Conservation (phyloP, 805 yeast species). For the Candida orba region DNA sequence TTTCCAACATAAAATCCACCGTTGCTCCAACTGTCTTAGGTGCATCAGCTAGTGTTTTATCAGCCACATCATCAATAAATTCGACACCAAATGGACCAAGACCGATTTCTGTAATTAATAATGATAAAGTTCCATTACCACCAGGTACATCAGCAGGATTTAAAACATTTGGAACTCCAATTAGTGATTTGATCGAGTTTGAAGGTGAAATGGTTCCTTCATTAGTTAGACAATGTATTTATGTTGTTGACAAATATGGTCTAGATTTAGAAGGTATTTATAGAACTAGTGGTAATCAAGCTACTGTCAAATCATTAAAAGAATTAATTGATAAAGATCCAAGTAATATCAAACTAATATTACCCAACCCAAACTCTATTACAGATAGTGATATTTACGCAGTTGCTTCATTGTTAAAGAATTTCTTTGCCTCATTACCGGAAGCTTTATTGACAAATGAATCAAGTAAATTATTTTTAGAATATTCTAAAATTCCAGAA, state of each 20-base stretch:
- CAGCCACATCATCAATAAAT: constrained; percentile 4
- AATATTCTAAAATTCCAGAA: constrained; percentile 63
- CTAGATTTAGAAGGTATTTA: constrained; percentile 84
- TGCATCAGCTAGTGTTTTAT: constrained; percentile 5
- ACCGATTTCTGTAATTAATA: constrained; percentile 24
- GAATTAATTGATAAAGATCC: constrained; percentile 73
- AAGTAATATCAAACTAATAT: constrained; percentile 47
- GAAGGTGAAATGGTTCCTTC: constrained; percentile 92
- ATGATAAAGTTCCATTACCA: constrained; percentile 22
- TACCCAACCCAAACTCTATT: constrained; percentile 47
- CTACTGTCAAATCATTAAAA: constrained; percentile 65
- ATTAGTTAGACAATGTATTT: constrained; percentile 82
- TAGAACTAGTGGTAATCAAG: constrained; percentile 72
- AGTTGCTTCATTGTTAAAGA: constrained; percentile 81
- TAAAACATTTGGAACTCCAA: constrained; percentile 73
- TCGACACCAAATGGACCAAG: constrained; percentile 21
- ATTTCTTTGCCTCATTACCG: constrained; percentile 78
- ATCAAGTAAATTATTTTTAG: constrained; percentile 54
- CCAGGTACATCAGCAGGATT: constrained; percentile 25
- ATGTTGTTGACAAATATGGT: constrained; percentile 80
- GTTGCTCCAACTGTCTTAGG: background rate
- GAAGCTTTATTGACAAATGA: constrained; percentile 74
- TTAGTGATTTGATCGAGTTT: constrained; percentile 67
- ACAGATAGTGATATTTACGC: constrained; percentile 78
- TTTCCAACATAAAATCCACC: constrained; percentile 18